phyloP scores from a whole-genome alignment of 805 yeast species.

The Candida tammaniensis region DNA sequence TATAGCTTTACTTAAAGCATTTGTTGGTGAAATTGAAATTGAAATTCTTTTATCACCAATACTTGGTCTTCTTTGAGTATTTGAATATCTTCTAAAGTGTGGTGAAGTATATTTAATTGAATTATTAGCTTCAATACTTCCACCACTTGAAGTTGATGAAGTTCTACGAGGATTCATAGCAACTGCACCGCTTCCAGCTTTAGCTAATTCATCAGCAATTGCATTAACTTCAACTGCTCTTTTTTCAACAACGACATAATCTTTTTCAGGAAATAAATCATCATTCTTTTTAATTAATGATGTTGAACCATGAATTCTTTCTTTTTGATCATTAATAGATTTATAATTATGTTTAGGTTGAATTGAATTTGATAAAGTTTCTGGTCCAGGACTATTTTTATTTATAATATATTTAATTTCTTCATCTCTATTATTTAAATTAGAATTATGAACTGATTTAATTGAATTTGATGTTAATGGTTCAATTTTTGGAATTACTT shows the following conservation, averaged over 20 bases:
- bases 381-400: slow-evolving; percentile 41
- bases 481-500: slow-evolving; percentile 2
- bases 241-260: slow-evolving; percentile 93
- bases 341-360: slow-evolving; percentile 13
- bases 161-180: slow-evolving; percentile 40
- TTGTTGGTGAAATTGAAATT: slow-evolving; percentile 74
- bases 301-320: slow-evolving; percentile 3
- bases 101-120: slow-evolving; percentile 14
- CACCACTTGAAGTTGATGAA: slow-evolving; percentile 22
- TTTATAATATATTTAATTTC: slow-evolving; percentile 43
- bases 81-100: slow-evolving; percentile 13
- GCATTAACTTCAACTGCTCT: slow-evolving; percentile 94
- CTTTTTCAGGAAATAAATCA: slow-evolving; percentile 66
- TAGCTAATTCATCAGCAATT: slow-evolving; percentile 86
- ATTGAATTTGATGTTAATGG: slow-evolving; percentile 6
- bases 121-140: slow-evolving; percentile 12
- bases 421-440: slow-evolving; percentile 31
- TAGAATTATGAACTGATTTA: not conserved
- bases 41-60: slow-evolving; percentile 63
- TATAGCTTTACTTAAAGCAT: slow-evolving; percentile 83
- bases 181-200: slow-evolving; percentile 51
- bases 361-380: slow-evolving; percentile 23
- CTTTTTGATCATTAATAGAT: slow-evolving; percentile 3
- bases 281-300: slow-evolving; percentile 19
- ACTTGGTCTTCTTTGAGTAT: slow-evolving; percentile 53